phyloP scores from a whole-genome alignment of 75 land plant genomes.

The Pinus taeda region DNA sequence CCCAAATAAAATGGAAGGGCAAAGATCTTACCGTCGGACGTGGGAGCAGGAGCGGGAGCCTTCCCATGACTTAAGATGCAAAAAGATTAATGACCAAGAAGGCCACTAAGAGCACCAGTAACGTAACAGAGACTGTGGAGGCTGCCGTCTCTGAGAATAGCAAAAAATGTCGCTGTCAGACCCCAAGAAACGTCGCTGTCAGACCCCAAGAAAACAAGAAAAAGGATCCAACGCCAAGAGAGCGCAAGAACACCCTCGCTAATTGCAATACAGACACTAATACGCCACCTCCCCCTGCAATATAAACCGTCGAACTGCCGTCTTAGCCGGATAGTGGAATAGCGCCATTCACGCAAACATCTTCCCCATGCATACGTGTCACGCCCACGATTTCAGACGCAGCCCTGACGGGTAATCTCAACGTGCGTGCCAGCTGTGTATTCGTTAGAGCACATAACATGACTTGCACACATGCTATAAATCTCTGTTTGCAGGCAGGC shows the following conservation, averaged over 20 bases:
- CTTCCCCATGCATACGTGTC: background rate
- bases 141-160: slow-evolving; percentile 26
- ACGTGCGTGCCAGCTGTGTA: background rate
- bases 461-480: background rate
- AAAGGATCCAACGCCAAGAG: too few species aligned
- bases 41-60: too few species aligned
- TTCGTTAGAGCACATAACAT: background rate
- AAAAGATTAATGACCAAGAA: slow-evolving; percentile 3
- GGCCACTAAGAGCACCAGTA: background rate
- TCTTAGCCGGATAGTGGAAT: background rate
- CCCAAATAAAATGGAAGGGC: too few species aligned
- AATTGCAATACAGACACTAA: background rate
- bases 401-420: too few species aligned
- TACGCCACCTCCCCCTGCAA: background rate
- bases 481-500: background rate
- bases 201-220: background rate
- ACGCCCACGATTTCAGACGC: too few species aligned
- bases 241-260: background rate
- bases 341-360: background rate
- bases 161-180: too few species aligned
- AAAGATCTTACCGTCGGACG: too few species aligned
- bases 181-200: background rate
- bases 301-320: background rate
- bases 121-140: background rate
- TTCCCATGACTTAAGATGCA: background rate